Conservation (phyloP, 148 eudicot genomes). For the Rhododendron simsii region DNA sequence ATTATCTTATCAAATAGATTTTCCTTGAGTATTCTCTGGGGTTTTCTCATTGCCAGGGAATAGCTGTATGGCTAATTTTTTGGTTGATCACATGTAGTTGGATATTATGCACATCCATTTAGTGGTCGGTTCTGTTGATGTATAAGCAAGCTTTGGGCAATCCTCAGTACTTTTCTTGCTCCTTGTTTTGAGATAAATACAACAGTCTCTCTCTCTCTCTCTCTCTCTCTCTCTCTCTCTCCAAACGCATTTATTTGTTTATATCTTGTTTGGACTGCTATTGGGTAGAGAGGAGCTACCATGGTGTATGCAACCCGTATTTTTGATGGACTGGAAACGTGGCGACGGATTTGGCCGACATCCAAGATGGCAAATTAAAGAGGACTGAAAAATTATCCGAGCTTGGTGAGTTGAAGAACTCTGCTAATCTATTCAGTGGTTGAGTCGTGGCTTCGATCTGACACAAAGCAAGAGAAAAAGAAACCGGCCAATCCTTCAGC, state of each 20-base stretch:
- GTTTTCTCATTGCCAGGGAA: constrained; percentile 17
- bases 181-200: neutral
- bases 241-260: neutral
- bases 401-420: constrained; percentile 55
- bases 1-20: neutral
- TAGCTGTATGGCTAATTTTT: neutral
- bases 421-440: constrained; percentile 73
- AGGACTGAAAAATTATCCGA: constrained; percentile 68
- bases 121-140: neutral
- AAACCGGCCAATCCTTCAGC: constrained; percentile 31
- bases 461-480: constrained; percentile 75
- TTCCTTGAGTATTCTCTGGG: constrained; percentile 24
- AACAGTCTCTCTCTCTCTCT: neutral
- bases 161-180: neutral
- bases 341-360: constrained; percentile 92
- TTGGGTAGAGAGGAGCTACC: constrained; percentile 82
- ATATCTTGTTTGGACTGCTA: neutral
- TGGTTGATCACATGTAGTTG: neutral
- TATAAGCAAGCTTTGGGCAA: neutral
- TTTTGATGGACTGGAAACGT: constrained; percentile 89
- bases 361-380: constrained; percentile 73
- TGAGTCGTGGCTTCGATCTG: constrained; percentile 84
- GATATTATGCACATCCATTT: neutral
- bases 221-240: no score
- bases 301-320: constrained; percentile 95